Percentiles rank a stretch among this genome's conserved stretches.
Evolutionary conservation across 345 rosid species (phyloP).

Genomic region (Draba incana): DNA sequence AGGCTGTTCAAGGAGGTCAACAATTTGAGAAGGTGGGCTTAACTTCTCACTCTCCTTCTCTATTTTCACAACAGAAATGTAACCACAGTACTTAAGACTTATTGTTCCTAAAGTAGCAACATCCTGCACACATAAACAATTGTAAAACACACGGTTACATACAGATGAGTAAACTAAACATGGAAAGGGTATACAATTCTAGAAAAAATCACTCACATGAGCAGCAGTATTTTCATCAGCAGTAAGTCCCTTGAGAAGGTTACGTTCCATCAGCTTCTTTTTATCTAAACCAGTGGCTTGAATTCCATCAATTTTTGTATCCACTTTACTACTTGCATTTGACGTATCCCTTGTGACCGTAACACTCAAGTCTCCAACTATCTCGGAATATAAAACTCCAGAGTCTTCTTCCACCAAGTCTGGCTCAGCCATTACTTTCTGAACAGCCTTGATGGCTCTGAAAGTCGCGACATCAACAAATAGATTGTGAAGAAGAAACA

Average conservation of each 20-base stretch:
- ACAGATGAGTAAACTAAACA: not conserved
- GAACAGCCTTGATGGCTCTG: conserved; percentile 79
- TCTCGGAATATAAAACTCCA: conserved; percentile 55
- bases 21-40: conserved; percentile 56
- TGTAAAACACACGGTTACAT: conserved; percentile 16
- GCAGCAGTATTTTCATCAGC: conserved; percentile 98
- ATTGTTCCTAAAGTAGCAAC: conserved; percentile 75
- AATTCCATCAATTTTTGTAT: conserved; percentile 90
- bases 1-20: conserved; percentile 82
- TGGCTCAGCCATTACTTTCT: conserved; percentile 55
- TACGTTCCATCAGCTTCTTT: conserved; percentile 67
- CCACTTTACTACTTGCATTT: conserved; percentile 78
- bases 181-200: conserved; percentile 24
- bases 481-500: conserved; percentile 92
- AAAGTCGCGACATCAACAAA: conserved; percentile 87
- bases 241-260: conserved; percentile 93
- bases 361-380: conserved; percentile 74
- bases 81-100: conserved; percentile 86
- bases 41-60: conserved; percentile 53
- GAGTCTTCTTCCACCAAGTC: conserved; percentile 39
- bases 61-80: conserved; percentile 77
- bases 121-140: conserved; percentile 63
- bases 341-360: conserved; percentile 63
- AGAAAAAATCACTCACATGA: conserved; percentile 60
- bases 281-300: conserved; percentile 65